These are phyloP conservation scores for Kazachstania kunashirensis DNA, from an alignment of 805 yeast genomes.

Conservation along the genomic window DNA sequence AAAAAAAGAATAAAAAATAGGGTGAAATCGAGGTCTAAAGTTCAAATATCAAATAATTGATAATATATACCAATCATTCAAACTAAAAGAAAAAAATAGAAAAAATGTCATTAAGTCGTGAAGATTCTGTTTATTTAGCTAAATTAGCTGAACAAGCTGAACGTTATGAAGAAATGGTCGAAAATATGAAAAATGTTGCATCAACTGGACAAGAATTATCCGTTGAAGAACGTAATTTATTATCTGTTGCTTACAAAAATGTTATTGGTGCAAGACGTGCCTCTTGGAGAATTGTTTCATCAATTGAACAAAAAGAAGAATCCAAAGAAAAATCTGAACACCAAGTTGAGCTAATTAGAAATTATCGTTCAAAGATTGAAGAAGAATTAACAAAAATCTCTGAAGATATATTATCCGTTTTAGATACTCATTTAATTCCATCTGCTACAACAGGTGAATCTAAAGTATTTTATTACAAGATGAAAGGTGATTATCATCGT, in stretches of 20 bases:
- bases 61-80: no score
- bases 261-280: conserved; percentile 99
- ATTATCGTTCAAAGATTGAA: conserved; percentile 92
- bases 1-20: no score
- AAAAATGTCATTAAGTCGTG: conserved; percentile 71
- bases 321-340: conserved; percentile 78
- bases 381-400: conserved; percentile 85
- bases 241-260: conserved; percentile 95
- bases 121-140: conserved; percentile 96
- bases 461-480: conserved; percentile 94
- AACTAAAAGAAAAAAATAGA: no score
- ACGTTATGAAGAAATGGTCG: conserved; percentile 99
- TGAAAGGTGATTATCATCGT: conserved; percentile 99
- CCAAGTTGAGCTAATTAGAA: conserved; percentile 83
- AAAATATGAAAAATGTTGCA: conserved; percentile 96
- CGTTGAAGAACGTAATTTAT: conserved; percentile 94
- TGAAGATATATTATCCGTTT: conserved; percentile 82
- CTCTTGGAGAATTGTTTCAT: conserved; percentile 97
- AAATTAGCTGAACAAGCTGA: conserved; percentile 99
- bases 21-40: no score
- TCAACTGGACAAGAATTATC: conserved; percentile 90
- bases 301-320: conserved; percentile 97
- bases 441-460: conserved; percentile 95
- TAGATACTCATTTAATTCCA: conserved; percentile 84
- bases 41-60: no score